These are phyloP conservation scores for Rachicladosporium sp. DNA, from an alignment of 2,329 filamentous ascomycete species.

Conservation along the genomic window DNA sequence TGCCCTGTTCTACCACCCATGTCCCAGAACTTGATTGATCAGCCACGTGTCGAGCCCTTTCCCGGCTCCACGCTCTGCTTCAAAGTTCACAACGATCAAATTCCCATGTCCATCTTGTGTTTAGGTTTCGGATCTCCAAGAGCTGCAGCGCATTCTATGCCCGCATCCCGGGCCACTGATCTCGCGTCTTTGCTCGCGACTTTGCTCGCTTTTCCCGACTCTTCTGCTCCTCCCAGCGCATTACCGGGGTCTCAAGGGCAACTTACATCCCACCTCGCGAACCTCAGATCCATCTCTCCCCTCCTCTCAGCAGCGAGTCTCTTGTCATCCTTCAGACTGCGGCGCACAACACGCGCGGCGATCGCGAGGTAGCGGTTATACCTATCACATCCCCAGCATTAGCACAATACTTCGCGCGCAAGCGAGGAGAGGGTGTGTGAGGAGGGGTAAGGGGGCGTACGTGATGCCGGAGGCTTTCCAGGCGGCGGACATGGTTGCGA, in stretches of 20 bases:
- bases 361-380: constrained; percentile 99
- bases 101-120: too few relatives aligned
- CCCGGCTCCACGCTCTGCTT: too few relatives aligned
- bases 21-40: too few relatives aligned
- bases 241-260: constrained; percentile 6
- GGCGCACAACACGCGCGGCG: constrained; percentile 86
- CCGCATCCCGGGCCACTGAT: too few relatives aligned
- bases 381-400: constrained; percentile 38
- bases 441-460: constrained; percentile 42
- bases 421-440: neutral
- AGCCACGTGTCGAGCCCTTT: too few relatives aligned
- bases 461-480: constrained; percentile 97
- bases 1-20: too few relatives aligned
- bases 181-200: too few relatives aligned
- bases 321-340: constrained; percentile 92
- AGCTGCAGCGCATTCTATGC: too few relatives aligned
- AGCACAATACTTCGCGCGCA: constrained; percentile 2
- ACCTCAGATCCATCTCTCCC: constrained; percentile 78
- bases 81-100: too few relatives aligned
- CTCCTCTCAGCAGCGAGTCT: constrained; percentile 77
- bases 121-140: too few relatives aligned
- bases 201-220: too few relatives aligned
- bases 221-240: constrained; percentile 3
- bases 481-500: constrained; percentile 78
- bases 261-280: constrained; percentile 92